Evolutionary conservation across 2,329 filamentous ascomycete species (phyloP).

Genomic region (Botrytis hyacinthi): DNA sequence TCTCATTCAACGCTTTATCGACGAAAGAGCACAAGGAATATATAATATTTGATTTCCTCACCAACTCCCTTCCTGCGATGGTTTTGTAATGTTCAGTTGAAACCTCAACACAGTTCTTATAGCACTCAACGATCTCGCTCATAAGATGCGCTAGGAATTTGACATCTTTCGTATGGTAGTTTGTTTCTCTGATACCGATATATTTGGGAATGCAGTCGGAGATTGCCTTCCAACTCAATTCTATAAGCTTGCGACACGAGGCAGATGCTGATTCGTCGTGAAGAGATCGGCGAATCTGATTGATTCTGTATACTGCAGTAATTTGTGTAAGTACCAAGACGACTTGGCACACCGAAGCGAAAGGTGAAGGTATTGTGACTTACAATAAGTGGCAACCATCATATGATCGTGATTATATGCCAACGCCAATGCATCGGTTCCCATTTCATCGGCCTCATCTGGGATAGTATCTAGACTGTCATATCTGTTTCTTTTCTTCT

Average conservation of each 20-base stretch:
- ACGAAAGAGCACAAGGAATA: slow-evolving; percentile 5
- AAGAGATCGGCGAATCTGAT: neutral
- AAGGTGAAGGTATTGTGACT: neutral
- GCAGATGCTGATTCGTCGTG: neutral
- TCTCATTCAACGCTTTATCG: neutral
- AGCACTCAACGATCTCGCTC: neutral
- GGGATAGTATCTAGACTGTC: neutral
- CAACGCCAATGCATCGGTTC: neutral
- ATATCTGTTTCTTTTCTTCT: neutral
- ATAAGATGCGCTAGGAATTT: neutral
- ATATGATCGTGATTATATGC: neutral
- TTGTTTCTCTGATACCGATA: neutral
- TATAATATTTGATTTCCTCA: neutral
- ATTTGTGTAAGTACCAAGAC: neutral
- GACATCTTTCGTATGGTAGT: neutral
- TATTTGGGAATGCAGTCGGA: neutral
- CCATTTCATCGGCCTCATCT: neutral
- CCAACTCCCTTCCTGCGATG: neutral
- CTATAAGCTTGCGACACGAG: neutral
- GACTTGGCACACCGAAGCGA: neutral
- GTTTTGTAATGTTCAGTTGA: neutral
- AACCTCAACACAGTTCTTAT: neutral
- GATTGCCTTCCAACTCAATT: neutral
- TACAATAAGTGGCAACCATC: neutral
- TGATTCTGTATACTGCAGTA: neutral